Conservation (phyloP, 2,329 filamentous ascomycete species). For the Dothiorella sarmentorum region DNA sequence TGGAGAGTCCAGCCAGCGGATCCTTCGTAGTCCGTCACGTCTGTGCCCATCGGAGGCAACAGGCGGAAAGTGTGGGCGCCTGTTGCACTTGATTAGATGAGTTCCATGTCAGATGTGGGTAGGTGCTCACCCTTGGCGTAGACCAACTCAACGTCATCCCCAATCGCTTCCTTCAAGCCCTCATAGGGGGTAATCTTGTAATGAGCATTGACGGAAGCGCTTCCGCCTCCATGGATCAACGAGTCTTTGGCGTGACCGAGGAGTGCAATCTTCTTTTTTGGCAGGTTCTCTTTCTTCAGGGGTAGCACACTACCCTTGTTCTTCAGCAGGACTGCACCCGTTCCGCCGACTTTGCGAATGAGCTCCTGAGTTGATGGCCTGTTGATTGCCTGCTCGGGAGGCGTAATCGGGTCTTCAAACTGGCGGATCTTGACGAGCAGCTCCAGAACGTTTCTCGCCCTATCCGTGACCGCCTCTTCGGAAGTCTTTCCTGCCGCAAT, state of each 20-base stretch:
- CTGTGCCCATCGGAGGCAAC: slow-evolving; percentile 28
- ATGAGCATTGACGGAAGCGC: slow-evolving; percentile 67
- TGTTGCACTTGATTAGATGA: neutral
- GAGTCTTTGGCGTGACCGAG: slow-evolving; percentile 68
- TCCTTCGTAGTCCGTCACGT: slow-evolving; percentile 29
- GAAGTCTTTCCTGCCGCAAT: slow-evolving; percentile 34
- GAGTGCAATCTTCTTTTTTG: slow-evolving; percentile 53
- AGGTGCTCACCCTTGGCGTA: slow-evolving; percentile 43
- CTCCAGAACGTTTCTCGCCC: slow-evolving; percentile 58
- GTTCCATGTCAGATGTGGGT: neutral
- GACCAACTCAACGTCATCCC: slow-evolving; percentile 42
- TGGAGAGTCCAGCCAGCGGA: slow-evolving; percentile 33
- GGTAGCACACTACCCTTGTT: slow-evolving; percentile 60
- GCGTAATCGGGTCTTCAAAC: slow-evolving; percentile 52
- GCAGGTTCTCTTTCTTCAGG: slow-evolving; percentile 46
- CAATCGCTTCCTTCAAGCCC: neutral
- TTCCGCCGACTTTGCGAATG: slow-evolving; percentile 59
- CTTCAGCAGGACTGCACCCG: slow-evolving; percentile 63
- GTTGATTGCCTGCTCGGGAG: slow-evolving; percentile 54
- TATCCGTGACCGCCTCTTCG: slow-evolving; percentile 47
- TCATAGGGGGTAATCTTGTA: slow-evolving; percentile 64
- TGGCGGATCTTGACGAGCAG: slow-evolving; percentile 60
- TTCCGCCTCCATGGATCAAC: slow-evolving; percentile 66
- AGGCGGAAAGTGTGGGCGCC: slow-evolving; percentile 35
- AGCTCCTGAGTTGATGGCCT: slow-evolving; percentile 54